Evolutionary conservation across 768 basidiomycete species (phyloP).

Genomic region (Myochromella boudieri): DNA sequence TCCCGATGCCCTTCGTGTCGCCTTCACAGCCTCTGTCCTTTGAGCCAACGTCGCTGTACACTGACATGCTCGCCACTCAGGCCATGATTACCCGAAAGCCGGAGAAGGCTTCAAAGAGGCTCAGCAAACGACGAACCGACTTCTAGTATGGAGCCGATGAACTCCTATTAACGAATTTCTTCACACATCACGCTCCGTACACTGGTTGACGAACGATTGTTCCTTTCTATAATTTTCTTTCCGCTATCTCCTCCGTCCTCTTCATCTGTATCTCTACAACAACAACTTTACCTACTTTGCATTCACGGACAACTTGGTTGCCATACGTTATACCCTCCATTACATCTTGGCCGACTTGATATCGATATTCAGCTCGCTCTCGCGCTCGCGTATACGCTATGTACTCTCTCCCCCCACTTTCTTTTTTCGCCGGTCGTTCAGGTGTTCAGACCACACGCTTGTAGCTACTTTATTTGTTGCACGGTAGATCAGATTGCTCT

Average conservation of each 20-base stretch:
- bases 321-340: conserved; percentile 16
- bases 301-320: conserved; percentile 15
- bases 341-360: conserved; percentile 2
- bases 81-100: conserved; percentile 16
- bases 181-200: not conserved
- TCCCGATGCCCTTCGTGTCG: conserved; percentile 16
- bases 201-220: conserved; percentile 11
- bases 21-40: conserved; percentile 13
- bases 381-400: conserved; percentile 11
- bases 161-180: conserved; percentile 4
- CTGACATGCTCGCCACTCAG: conserved; percentile 17
- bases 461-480: conserved; percentile 10
- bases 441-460: conserved; percentile 6
- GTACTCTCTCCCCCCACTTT: conserved; percentile 8
- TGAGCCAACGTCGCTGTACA: conserved; percentile 14
- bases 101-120: conserved; percentile 32
- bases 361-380: not conserved
- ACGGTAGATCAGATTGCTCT: conserved; percentile 13
- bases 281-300: conserved; percentile 3
- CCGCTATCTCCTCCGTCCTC: not conserved
- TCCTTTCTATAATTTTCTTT: too few species aligned
- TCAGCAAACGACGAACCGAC: conserved; percentile 44
- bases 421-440: not conserved
- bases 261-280: conserved; percentile 14
- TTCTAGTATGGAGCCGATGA: conserved; percentile 23